Percentiles rank a stretch among this genome's conserved stretches.
Conservation (phyloP, 2,329 filamentous ascomycete genomes). For the Fusarium pseudoanthophilum region DNA sequence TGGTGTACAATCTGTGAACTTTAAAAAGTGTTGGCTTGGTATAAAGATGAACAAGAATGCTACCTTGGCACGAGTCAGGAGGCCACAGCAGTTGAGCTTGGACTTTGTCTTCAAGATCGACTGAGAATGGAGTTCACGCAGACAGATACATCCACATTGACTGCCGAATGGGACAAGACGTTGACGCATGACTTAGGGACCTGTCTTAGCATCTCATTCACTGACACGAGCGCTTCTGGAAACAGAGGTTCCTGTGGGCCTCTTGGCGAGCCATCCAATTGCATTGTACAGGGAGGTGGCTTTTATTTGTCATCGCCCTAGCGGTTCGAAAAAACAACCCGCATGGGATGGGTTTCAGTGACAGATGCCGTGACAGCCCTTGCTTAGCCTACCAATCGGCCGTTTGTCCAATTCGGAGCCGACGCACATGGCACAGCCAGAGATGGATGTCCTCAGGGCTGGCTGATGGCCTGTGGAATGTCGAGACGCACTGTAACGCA, state of each 20-base stretch:
- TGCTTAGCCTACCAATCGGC: slow-evolving; percentile 18
- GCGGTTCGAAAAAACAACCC: background rate
- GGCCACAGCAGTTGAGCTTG: background rate
- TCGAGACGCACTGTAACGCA: background rate
- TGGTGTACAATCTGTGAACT: background rate
- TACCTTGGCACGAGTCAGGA: background rate
- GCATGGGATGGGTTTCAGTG: background rate
- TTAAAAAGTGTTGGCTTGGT: background rate
- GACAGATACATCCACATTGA: background rate
- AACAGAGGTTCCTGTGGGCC: slow-evolving; percentile 5
- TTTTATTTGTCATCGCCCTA: background rate
- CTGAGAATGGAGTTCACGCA: background rate
- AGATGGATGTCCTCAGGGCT: background rate
- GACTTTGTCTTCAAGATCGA: background rate
- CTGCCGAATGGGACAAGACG: background rate
- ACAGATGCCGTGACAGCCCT: slow-evolving; percentile 13
- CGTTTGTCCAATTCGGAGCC: slow-evolving; percentile 29
- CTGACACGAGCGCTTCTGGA: slow-evolving; percentile 27
- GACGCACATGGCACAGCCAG: slow-evolving; percentile 9
- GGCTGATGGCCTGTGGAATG: background rate
- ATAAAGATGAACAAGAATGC: background rate
- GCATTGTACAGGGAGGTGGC: background rate
- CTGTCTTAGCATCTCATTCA: background rate
- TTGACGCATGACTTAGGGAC: slow-evolving; percentile 23
- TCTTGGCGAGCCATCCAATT: slow-evolving; percentile 12